phyloP scores from a whole-genome alignment of 139 green algal species.

The Edaphochlamys debaryana region DNA sequence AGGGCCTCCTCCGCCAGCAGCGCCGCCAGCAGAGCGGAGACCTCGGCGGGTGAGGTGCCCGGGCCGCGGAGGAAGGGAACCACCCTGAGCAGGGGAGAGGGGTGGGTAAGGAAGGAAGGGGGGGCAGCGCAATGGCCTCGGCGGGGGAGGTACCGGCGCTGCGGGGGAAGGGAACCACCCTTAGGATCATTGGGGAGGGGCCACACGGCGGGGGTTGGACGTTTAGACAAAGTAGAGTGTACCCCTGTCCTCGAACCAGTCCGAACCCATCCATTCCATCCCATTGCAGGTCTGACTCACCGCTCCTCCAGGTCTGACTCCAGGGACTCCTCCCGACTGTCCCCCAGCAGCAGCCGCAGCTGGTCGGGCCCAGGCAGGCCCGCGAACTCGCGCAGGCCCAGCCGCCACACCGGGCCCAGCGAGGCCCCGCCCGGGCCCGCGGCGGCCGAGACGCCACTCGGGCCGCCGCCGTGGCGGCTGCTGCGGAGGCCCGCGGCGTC shows the following conservation, averaged over 20 bases:
- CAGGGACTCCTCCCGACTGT: constrained; percentile 8
- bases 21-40: neutral
- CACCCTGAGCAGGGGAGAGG: constrained; percentile 18
- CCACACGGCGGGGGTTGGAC: too few relatives aligned
- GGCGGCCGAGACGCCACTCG: too few relatives aligned
- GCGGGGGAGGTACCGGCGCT: too few relatives aligned
- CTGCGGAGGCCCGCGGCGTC: neutral
- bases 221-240: too few relatives aligned
- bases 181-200: too few relatives aligned
- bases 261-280: too few relatives aligned
- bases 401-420: neutral
- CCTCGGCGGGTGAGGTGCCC: neutral
- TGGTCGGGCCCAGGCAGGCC: neutral
- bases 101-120: neutral
- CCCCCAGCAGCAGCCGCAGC: constrained; percentile 43
- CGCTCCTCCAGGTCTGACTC: constrained; percentile 10
- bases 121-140: neutral
- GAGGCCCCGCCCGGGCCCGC: too few relatives aligned
- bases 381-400: neutral
- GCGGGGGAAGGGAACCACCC: too few relatives aligned
- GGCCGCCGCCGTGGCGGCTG: neutral
- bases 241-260: too few relatives aligned
- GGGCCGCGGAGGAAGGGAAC: constrained; percentile 12
- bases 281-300: too few relatives aligned
- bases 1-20: constrained; percentile 16